Conservation (phyloP, 345 rosid species). For the Camelina laxa region DNA sequence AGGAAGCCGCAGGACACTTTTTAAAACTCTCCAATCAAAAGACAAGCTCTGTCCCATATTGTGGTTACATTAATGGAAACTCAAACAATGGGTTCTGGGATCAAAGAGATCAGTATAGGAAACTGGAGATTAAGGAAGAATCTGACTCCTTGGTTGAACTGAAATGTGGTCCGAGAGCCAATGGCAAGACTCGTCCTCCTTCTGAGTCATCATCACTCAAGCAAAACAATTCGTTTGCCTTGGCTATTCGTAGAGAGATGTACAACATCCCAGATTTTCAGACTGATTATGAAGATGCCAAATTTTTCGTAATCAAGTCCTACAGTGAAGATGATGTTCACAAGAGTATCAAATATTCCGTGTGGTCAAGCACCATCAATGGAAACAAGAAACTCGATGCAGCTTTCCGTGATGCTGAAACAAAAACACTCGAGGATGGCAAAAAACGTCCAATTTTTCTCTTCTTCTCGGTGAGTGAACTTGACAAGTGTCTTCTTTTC, state of each 20-base stretch:
- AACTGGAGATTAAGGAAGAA: slow-evolving; percentile 47
- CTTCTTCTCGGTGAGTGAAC: slow-evolving; percentile 77
- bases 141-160: slow-evolving; percentile 54
- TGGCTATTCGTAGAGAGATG: slow-evolving; percentile 48
- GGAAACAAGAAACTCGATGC: slow-evolving; percentile 83
- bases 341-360: slow-evolving; percentile 73
- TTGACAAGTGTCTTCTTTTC: slow-evolving; percentile 16
- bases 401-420: slow-evolving; percentile 58
- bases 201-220: slow-evolving; percentile 47
- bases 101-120: slow-evolving; percentile 51
- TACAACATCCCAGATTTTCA: slow-evolving; percentile 65
- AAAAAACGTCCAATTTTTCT: slow-evolving; percentile 68
- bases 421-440: slow-evolving; percentile 50
- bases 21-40: slow-evolving; percentile 48
- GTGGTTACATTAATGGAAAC: slow-evolving; percentile 48
- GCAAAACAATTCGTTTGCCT: slow-evolving; percentile 48
- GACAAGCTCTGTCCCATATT: slow-evolving; percentile 44
- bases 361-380: slow-evolving; percentile 75
- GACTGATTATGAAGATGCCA: slow-evolving; percentile 57
- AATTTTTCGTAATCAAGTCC: slow-evolving; percentile 74
- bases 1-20: slow-evolving; percentile 47
- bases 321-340: slow-evolving; percentile 84
- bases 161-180: slow-evolving; percentile 73
- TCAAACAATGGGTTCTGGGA: slow-evolving; percentile 52
- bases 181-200: slow-evolving; percentile 44